These are phyloP conservation scores for Hypoxylon fragiforme DNA, from an alignment of 495 filamentous ascomycete genomes.

Conservation along the genomic window DNA sequence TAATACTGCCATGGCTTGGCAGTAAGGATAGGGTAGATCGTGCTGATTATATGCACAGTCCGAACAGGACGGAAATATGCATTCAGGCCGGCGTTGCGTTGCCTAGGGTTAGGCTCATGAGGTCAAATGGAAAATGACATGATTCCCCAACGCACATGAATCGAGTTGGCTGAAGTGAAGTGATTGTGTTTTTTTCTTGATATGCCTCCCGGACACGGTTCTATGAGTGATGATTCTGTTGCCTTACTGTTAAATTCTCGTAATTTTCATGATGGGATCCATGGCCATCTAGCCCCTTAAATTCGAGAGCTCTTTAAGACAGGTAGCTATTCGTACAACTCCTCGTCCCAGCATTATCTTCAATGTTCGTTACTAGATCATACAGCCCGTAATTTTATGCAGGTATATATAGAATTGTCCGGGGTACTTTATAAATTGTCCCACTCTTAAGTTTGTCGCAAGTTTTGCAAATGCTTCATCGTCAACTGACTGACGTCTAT, in stretches of 20 bases:
- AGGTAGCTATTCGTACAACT: constrained; percentile 11
- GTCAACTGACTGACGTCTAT: constrained; percentile 83
- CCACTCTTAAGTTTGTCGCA: constrained; percentile 28
- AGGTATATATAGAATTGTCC: too few relatives aligned
- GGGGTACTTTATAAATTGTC: too few relatives aligned
- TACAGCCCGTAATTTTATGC: too few relatives aligned
- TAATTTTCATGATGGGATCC: too few relatives aligned
- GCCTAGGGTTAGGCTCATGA: constrained; percentile 37
- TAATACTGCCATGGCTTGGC: constrained; percentile 24
- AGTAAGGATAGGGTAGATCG: constrained; percentile 10
- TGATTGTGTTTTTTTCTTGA: background rate
- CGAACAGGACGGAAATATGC: constrained; percentile 34
- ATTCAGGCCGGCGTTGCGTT: constrained; percentile 42
- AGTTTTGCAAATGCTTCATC: constrained; percentile 72
- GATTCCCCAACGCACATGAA: constrained; percentile 26
- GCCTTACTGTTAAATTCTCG: background rate
- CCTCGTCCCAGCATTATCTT: too few relatives aligned
- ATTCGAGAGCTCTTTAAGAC: too few relatives aligned
- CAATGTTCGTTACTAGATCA: too few relatives aligned
- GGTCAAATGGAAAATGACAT: constrained; percentile 38
- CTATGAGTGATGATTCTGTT: too few relatives aligned
- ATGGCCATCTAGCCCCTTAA: too few relatives aligned
- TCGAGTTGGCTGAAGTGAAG: constrained; percentile 8
- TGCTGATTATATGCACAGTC: constrained; percentile 33
- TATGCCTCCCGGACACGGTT: background rate